Evolutionary conservation across 805 yeast genomes (phyloP), one percentile per base, ranked within the genome.

Genomic region (Ogataea angusta): DNA sequence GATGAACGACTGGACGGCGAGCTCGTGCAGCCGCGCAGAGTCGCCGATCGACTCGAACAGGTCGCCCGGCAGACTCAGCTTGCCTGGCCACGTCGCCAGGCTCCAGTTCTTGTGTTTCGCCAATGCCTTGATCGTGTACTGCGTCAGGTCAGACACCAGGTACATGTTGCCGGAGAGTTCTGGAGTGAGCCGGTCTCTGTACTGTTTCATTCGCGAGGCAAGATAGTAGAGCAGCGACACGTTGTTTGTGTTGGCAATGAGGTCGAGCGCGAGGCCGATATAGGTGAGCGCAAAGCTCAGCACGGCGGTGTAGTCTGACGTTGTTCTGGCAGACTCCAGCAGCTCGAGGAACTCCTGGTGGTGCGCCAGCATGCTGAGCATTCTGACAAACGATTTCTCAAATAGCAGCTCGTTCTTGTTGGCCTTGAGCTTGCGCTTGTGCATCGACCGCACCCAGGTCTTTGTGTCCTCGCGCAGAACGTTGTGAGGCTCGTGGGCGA

Each of bases 51-150:
- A 77, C n/a, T 69, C 64, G 60, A 73, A 87, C 7, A 85, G 57
- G 54, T 88, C 96, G n/a, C 70, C 62, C 0, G 91, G 82, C 14
- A 88, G 59, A 14, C 76, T 75, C 13, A 84, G 60, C 52, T 82
- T 84, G 1, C 91, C 95, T 0, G 95, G 95, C 79, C 90, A 89
- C 0, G 89, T 79, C 17, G 81, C 75, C 41, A 85, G 67, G 16
- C 74, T 73, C 95, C 95, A 87, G 32, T 69, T 71, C 51, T 73
- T 79, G 17, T 63, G 53, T 17, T 75, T 80, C 30, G 81, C 75
- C 17, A 78, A 63, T 41, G 75, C 78, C 40, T 80, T 74, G 33
- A 88, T 68, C 5, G 78, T 64, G 42, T 84, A 61, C 57, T 85
- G 95, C 1, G 88, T 69, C 29, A 89, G 60, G 51, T 89, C 96